Conservation (phyloP, 495 filamentous ascomycete genomes). For the Clohesyomyces aquaticus region DNA sequence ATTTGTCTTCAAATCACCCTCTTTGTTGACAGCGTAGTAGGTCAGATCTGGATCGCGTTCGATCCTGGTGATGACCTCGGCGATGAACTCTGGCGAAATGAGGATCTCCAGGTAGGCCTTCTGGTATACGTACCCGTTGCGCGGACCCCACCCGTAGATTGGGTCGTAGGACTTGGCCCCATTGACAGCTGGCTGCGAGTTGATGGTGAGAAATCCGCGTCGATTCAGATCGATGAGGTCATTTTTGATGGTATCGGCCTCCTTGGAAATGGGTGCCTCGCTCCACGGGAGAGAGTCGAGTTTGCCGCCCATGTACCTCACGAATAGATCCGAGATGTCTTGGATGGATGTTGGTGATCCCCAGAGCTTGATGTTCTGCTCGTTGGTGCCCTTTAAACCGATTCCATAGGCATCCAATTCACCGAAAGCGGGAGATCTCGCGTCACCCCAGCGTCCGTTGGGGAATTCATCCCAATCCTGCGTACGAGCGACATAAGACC, state of each 20-base stretch:
- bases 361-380: conserved; percentile 95
- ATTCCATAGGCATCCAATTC: conserved; percentile 96
- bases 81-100: conserved; percentile 75
- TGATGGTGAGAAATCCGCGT: conserved; percentile 90
- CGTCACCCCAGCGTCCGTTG: conserved; percentile 98
- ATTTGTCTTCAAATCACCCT: conserved; percentile 82
- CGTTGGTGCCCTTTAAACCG: conserved; percentile 93
- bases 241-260: conserved; percentile 75
- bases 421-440: conserved; percentile 93
- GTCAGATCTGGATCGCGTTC: conserved; percentile 79
- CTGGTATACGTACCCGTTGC: conserved; percentile 96
- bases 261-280: conserved; percentile 79
- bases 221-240: conserved; percentile 79
- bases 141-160: conserved; percentile 90
- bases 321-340: conserved; percentile 82
- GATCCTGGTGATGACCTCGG: conserved; percentile 78
- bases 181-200: conserved; percentile 94
- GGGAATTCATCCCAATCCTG: conserved; percentile 99
- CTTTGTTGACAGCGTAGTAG: conserved; percentile 87
- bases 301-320: conserved; percentile 77
- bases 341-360: conserved; percentile 77
- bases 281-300: conserved; percentile 92
- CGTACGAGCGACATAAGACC: conserved; percentile 91
- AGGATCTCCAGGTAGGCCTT: conserved; percentile 96
- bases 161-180: conserved; percentile 88